phyloP scores from a whole-genome alignment of 2,329 filamentous ascomycete species.

The Nothomitra cinnamomea region DNA sequence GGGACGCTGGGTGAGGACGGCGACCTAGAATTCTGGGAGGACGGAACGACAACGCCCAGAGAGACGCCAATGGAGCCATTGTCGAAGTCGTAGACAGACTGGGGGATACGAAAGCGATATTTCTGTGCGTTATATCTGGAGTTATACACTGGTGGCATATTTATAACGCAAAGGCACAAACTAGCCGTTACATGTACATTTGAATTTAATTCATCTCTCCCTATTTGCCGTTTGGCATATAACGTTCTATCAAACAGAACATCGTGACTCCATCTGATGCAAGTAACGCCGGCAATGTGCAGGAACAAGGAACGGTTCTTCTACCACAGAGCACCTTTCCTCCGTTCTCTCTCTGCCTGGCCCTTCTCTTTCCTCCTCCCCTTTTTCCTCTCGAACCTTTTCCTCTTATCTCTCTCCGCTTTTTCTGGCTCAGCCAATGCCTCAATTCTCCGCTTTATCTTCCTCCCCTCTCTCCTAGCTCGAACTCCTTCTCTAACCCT shows the following conservation, averaged over 20 bases:
- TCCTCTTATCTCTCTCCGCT: constrained; percentile 61
- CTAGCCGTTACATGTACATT: too few species aligned
- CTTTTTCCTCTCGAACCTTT: constrained; percentile 71
- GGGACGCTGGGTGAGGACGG: constrained; percentile 58
- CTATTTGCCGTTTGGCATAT: too few species aligned
- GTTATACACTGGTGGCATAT: too few species aligned
- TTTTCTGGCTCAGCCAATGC: constrained; percentile 68
- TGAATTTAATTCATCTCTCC: too few species aligned
- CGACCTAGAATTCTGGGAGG: constrained; percentile 87
- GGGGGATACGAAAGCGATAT: neutral
- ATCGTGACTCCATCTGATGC: neutral
- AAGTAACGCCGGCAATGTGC: neutral
- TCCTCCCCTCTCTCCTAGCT: constrained; percentile 53
- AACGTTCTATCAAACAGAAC: too few species aligned
- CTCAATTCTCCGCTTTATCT: constrained; percentile 77
- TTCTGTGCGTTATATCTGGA: too few species aligned
- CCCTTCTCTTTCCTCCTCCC: constrained; percentile 66
- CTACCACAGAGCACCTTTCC: constrained; percentile 33
- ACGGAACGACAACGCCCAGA: constrained; percentile 31
- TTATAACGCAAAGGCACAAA: too few species aligned
- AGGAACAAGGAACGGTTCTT: neutral
- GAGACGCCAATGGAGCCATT: neutral
- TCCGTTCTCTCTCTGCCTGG: constrained; percentile 50
- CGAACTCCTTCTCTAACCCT: constrained; percentile 58
- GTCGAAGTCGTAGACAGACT: neutral